Evolutionary conservation across 2,329 filamentous ascomycete genomes (phyloP).

Genomic region (Septoria linicola): DNA sequence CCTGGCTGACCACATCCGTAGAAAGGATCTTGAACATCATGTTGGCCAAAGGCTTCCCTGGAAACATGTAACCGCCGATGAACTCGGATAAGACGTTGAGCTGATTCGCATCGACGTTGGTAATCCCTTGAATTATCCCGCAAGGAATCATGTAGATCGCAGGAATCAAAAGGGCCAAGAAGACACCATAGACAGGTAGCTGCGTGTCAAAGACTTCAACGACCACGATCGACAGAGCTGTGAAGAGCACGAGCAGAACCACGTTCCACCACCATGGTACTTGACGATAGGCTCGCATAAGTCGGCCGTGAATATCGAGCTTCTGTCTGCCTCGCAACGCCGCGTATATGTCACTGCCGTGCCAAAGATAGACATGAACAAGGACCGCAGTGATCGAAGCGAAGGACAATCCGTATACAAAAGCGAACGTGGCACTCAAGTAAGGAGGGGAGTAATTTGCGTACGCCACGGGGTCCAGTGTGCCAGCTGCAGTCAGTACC

Average conservation of each 20-base stretch:
- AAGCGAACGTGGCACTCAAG: constrained; percentile 40
- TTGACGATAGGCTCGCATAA: constrained; percentile 81
- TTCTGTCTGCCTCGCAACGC: constrained; percentile 30
- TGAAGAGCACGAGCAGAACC: constrained; percentile 28
- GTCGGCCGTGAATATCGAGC: constrained; percentile 61
- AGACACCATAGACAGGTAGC: constrained; percentile 75
- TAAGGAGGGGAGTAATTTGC: constrained; percentile 47
- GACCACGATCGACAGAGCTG: constrained; percentile 31
- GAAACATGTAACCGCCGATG: constrained; percentile 52
- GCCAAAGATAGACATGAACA: constrained; percentile 40
- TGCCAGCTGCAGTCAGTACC: constrained; percentile 58
- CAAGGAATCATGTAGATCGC: constrained; percentile 84
- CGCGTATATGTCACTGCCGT: constrained; percentile 39
- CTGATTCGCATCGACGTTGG: constrained; percentile 44
- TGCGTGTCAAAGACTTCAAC: constrained; percentile 32
- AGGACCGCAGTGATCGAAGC: constrained; percentile 40
- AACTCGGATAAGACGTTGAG: constrained; percentile 49
- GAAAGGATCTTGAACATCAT: constrained; percentile 36
- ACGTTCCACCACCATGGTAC: constrained; percentile 70
- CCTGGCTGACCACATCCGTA: constrained; percentile 38
- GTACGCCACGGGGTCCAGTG: constrained; percentile 30
- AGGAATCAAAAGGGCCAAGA: constrained; percentile 75
- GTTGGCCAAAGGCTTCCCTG: constrained; percentile 40
- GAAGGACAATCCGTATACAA: constrained; percentile 42
- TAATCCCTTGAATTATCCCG: constrained; percentile 90